Percentiles rank a stretch among this genome's conserved stretches.
Evolutionary conservation across 768 basidiomycete species (phyloP).

Genomic region (Crucibulum laeve): DNA sequence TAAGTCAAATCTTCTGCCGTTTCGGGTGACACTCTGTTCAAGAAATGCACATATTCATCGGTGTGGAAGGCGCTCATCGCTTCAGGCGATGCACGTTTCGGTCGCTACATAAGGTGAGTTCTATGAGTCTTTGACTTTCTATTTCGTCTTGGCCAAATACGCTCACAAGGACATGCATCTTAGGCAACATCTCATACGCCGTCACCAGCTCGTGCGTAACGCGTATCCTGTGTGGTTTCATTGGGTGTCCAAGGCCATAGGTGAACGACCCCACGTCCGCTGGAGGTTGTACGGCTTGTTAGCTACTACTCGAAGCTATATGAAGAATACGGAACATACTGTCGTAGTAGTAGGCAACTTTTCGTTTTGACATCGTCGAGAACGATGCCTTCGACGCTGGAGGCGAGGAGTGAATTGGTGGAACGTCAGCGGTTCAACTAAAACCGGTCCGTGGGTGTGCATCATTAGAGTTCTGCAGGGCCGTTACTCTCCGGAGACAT

Average conservation of each 20-base stretch:
- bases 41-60: conserved; percentile 95
- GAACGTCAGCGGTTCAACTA: too few species aligned
- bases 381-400: background rate
- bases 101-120: conserved; percentile 37
- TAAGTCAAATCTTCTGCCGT: conserved; percentile 83
- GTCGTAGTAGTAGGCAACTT: conserved; percentile 82
- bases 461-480: too few species aligned
- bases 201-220: conserved; percentile 90
- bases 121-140: background rate
- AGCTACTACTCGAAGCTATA: conserved; percentile 1
- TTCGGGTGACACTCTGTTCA: conserved; percentile 86
- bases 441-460: too few species aligned
- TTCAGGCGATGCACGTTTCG: conserved; percentile 65
- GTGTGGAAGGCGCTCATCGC: conserved; percentile 95
- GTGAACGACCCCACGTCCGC: conserved; percentile 71
- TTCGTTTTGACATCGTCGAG: conserved; percentile 55
- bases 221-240: conserved; percentile 95
- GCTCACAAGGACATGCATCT: conserved; percentile 88
- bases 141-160: background rate
- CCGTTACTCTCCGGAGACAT: too few species aligned
- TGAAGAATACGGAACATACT: conserved; percentile 32
- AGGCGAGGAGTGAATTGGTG: too few species aligned
- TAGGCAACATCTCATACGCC: conserved; percentile 89
- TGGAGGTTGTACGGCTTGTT: conserved; percentile 18
- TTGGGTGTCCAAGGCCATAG: conserved; percentile 86